These are phyloP conservation scores for Helminthosporium solani DNA, from an alignment of 2,329 filamentous ascomycete species.

Conservation along the genomic window DNA sequence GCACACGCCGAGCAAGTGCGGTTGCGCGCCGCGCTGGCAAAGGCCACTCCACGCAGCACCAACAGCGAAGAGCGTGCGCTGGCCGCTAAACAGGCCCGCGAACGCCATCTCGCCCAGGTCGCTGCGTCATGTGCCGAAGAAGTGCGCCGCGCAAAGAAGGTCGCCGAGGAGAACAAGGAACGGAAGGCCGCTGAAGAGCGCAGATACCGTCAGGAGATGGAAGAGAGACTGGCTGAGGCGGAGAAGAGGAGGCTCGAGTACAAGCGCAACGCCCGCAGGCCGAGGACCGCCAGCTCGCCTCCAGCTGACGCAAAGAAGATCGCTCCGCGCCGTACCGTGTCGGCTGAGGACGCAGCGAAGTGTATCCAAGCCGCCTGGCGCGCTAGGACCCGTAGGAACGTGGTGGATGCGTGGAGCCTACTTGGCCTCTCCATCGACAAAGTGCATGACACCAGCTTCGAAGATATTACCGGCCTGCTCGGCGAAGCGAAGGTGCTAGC, in stretches of 20 bases:
- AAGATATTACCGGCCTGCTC: conserved; percentile 69
- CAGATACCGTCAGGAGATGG: conserved; percentile 71
- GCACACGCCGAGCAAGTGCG: conserved; percentile 83
- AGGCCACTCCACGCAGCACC: conserved; percentile 65
- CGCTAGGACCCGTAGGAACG: conserved; percentile 56
- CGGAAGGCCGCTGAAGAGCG: conserved; percentile 73
- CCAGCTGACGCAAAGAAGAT: conserved; percentile 45
- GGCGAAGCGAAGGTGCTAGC: conserved; percentile 66
- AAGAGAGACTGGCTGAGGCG: conserved; percentile 76
- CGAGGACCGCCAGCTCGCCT: conserved; percentile 54
- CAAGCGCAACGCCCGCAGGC: conserved; percentile 58
- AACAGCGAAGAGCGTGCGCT: conserved; percentile 74
- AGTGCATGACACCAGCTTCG: conserved; percentile 70
- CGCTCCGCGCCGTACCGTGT: conserved; percentile 44
- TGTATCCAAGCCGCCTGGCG: conserved; percentile 73
- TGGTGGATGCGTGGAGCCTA: conserved; percentile 65
- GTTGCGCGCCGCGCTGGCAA: conserved; percentile 70
- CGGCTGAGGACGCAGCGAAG: conserved; percentile 61
- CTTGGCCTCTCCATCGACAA: conserved; percentile 70
- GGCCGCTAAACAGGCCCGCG: conserved; percentile 74
- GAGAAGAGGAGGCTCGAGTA: conserved; percentile 65
- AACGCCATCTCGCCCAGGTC: conserved; percentile 79
- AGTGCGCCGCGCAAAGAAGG: conserved; percentile 76
- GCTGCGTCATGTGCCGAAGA: conserved; percentile 80
- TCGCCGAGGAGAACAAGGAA: conserved; percentile 80